A percentile compares a stretch with the other conserved stretches of the same genome.
Conservation (phyloP, 2,329 filamentous ascomycete species). For the Fusarium anguioides region DNA sequence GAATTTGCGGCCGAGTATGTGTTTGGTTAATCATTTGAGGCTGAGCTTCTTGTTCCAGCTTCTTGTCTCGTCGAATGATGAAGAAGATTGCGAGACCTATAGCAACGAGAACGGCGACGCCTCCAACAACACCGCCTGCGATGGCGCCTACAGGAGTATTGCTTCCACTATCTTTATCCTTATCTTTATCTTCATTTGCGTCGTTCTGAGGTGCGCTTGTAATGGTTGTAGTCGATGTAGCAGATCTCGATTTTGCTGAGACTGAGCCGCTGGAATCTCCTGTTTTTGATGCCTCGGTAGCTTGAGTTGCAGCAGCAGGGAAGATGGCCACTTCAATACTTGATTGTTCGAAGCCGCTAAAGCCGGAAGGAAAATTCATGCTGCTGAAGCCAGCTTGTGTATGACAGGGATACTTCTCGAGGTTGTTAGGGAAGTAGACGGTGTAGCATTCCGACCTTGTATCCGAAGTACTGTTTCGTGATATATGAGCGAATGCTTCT, state of each 20-base stretch:
- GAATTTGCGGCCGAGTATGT: constrained; percentile 15
- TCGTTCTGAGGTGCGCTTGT: not conserved
- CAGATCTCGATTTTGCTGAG: not conserved
- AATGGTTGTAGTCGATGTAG: not conserved
- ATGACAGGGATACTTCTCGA: constrained; percentile 17
- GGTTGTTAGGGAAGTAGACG: constrained; percentile 14
- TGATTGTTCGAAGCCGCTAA: not conserved
- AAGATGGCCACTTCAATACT: constrained; percentile 10
- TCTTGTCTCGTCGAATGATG: constrained; percentile 29
- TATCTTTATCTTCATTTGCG: not conserved
- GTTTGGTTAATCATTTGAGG: constrained; percentile 13
- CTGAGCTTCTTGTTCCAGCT: constrained; percentile 6
- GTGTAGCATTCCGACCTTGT: constrained; percentile 18
- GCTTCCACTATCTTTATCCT: not conserved
- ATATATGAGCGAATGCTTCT: not conserved
- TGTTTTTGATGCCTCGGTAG: constrained; percentile 5
- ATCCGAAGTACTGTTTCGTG: constrained; percentile 9
- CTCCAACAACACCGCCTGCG: constrained; percentile 30
- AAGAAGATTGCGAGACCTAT: constrained; percentile 18
- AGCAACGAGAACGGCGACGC: constrained; percentile 14
- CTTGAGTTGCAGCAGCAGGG: not conserved
- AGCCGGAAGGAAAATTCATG: constrained; percentile 9
- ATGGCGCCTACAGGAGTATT: constrained; percentile 25
- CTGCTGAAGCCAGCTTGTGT: constrained; percentile 15
- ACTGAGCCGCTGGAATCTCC: not conserved